Percentiles rank a stretch among this genome's conserved stretches.
Conservation (phyloP, 2,329 filamentous ascomycete genomes). For the Cladosporium sp. region DNA sequence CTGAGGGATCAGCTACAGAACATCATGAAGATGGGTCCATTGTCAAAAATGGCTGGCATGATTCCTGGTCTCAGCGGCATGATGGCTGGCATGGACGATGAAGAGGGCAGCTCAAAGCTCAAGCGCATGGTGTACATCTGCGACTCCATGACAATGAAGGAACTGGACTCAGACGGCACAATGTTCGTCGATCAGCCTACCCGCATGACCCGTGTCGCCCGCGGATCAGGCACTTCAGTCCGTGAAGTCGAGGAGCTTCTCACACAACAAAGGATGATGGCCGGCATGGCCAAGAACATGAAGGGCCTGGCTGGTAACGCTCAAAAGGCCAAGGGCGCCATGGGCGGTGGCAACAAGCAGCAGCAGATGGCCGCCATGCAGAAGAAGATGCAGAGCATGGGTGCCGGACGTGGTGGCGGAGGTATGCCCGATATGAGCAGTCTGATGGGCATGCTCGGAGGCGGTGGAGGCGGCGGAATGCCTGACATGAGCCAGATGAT, state of each 20-base stretch:
- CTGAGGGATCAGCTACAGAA: constrained; percentile 92
- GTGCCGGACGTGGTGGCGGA: constrained; percentile 54
- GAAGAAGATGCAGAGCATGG: constrained; percentile 90
- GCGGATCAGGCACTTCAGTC: constrained; percentile 85
- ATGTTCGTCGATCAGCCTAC: constrained; percentile 88
- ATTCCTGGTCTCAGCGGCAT: constrained; percentile 90
- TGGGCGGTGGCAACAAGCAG: constrained; percentile 85
- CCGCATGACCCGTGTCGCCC: constrained; percentile 86
- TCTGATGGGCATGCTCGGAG: constrained; percentile 88
- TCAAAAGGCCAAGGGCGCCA: constrained; percentile 84
- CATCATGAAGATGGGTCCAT: constrained; percentile 99
- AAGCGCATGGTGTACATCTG: constrained; percentile 99
- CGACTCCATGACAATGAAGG: constrained; percentile 95
- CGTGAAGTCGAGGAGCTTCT: constrained; percentile 92
- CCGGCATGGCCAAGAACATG: constrained; percentile 98
- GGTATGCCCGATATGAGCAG: constrained; percentile 78
- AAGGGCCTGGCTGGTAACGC: constrained; percentile 97
- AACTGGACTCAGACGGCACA: constrained; percentile 92
- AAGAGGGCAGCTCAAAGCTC: constrained; percentile 87
- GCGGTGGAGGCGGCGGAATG: constrained; percentile 59
- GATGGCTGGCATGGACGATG: constrained; percentile 95
- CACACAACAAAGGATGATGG: constrained; percentile 99
- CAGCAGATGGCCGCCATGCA: constrained; percentile 97
- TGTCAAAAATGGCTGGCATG: constrained; percentile 98
- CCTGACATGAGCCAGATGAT: constrained; percentile 71